Conservation (phyloP, 2,329 filamentous ascomycete genomes). For the Aspergillus alliaceus region DNA sequence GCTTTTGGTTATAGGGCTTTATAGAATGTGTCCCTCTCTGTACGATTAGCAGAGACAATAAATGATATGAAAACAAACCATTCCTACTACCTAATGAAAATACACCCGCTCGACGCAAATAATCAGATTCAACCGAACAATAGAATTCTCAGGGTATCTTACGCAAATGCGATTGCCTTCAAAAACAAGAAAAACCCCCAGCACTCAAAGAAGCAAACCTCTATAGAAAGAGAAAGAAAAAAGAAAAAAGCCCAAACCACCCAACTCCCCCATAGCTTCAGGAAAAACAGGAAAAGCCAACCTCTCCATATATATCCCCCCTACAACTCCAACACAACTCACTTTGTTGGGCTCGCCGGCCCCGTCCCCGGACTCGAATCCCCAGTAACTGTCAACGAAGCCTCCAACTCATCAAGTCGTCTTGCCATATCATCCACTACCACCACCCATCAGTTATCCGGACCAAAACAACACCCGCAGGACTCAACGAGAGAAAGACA, state of each 20-base stretch:
- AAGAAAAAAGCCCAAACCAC: not conserved
- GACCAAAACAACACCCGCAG: not conserved
- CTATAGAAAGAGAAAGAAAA: not conserved
- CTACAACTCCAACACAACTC: not conserved
- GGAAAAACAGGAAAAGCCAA: not conserved
- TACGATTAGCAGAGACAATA: not conserved
- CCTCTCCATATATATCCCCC: not conserved
- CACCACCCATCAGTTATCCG: not conserved
- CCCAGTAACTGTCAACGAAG: constrained; percentile 63
- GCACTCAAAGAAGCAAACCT: not conserved
- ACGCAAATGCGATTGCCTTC: not conserved
- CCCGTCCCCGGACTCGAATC: constrained; percentile 24
- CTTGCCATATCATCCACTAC: constrained; percentile 93
- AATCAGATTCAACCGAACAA: not conserved
- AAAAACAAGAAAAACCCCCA: not conserved
- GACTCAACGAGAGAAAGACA: not conserved
- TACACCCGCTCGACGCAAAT: not conserved
- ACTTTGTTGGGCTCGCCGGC: constrained; percentile 19
- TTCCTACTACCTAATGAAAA: not conserved
- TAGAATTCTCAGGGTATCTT: constrained; percentile 6
- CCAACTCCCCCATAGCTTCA: not conserved
- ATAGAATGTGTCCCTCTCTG: not conserved
- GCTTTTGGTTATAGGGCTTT: not conserved
- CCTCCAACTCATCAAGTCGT: constrained; percentile 79
- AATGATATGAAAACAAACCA: not conserved